These are phyloP conservation scores for Diaporthe amygdali DNA, from an alignment of 2,329 filamentous ascomycete genomes.

Conservation along the genomic window DNA sequence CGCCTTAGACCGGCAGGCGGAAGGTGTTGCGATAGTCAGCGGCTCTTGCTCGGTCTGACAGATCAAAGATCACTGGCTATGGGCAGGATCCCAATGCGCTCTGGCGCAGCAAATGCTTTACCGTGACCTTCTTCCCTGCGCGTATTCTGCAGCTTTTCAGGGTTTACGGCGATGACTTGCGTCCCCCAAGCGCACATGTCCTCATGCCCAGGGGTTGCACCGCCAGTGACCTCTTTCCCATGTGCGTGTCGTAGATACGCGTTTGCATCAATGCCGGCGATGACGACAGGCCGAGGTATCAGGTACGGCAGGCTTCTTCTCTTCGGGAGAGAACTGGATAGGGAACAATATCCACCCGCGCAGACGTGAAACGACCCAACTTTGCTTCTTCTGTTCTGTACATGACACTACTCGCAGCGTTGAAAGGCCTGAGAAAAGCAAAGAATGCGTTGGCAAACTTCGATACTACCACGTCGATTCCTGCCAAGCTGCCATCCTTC, in stretches of 20 bases:
- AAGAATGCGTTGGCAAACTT: background rate
- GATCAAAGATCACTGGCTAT: background rate
- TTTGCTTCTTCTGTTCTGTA: slow-evolving; percentile 12
- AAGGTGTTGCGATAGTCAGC: slow-evolving; percentile 1
- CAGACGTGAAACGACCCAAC: background rate
- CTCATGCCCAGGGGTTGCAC: background rate
- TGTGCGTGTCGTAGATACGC: background rate
- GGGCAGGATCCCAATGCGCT: background rate
- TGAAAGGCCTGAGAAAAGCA: background rate
- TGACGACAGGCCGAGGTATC: background rate
- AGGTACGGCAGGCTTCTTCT: background rate
- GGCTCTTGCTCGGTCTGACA: slow-evolving; percentile 8
- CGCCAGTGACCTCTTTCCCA: background rate
- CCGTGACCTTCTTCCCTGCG: background rate
- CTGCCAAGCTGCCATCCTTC: background rate
- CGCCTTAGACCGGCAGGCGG: background rate
- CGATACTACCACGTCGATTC: background rate
- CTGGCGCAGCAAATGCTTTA: background rate
- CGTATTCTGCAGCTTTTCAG: background rate
- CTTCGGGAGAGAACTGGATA: background rate
- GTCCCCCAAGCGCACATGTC: background rate
- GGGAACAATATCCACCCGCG: background rate
- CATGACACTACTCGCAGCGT: background rate
- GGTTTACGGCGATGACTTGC: background rate
- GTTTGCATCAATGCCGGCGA: background rate